Evolutionary conservation across 108 stramenopile species (phyloP), one percentile per base, ranked within the genome.

Genomic region (Skeletonema grethae): DNA sequence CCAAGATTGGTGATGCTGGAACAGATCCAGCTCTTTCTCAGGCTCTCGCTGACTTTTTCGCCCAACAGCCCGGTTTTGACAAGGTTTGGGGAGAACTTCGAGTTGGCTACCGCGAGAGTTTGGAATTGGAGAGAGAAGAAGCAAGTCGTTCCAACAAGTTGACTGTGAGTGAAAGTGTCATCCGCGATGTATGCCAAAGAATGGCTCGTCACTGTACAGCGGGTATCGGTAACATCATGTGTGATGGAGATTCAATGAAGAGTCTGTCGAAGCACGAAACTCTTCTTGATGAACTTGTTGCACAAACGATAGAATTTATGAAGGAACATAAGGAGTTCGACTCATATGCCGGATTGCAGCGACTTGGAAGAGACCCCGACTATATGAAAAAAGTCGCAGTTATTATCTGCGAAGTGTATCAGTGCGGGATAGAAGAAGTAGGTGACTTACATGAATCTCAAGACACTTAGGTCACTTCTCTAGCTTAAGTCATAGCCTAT

Each of bases 1-100:
- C 5, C 0, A 12, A 11, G 1, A 7, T 48, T 22, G 63, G 16
- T 25, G 63, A 65, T 65, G 45, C 50, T 10, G 48, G 35, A n/a
- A 16, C n/a, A 22, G 45, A 65, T 65, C 63, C 63, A 46, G 63
- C 63, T 5, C 0, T 65, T 65, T 48, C 12, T 4, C 63, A 65
- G 18, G 63, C 45, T 18, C 41, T 65, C 18, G 63, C 63, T 4
- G 63, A 65, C 63, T 65, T 55, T n/a, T 65, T 65, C 20, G 63
- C 63, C 50, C 13, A 48, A 7, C 63, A 65, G 50, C 63, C 63
- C 38, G 63, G 63, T 13, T 65, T n/a, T 55, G 50, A 55, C 13
- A 38, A 53, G 50, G 20, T 65, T 48, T 65, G 63, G 63, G 0
- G 43, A 4, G 48, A 22, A 7, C 43, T 65, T 0, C 48, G 63